phyloP scores from a whole-genome alignment of 2,329 filamentous ascomycete genomes.

The Verticillium tricorpus region DNA sequence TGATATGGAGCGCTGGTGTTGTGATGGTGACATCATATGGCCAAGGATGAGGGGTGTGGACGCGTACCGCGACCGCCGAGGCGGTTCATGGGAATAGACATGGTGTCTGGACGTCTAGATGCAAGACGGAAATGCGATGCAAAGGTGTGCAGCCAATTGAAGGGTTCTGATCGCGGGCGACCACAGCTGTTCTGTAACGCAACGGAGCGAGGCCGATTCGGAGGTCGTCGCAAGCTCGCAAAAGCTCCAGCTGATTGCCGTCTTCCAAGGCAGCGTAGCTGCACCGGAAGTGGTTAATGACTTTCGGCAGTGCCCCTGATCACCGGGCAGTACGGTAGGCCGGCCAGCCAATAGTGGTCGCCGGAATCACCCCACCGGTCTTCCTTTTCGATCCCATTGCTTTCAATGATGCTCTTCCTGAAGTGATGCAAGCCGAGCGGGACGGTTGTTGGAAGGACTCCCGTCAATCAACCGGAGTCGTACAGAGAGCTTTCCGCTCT shows the following conservation, averaged over 20 bases:
- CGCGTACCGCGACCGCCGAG: constrained; percentile 14
- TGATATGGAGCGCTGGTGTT: neutral
- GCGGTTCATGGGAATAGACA: constrained; percentile 14
- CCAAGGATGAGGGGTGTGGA: neutral
- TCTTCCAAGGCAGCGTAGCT: neutral
- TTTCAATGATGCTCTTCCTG: neutral
- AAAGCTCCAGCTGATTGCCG: neutral
- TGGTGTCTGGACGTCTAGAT: neutral
- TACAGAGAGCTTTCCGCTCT: neutral
- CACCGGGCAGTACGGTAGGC: neutral
- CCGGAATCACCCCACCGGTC: neutral
- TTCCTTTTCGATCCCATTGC: neutral
- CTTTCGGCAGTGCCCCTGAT: neutral
- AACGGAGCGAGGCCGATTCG: neutral
- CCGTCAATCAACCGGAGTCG: neutral
- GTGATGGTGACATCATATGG: neutral
- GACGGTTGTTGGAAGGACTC: neutral
- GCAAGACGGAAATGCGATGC: neutral
- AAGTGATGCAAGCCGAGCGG: neutral
- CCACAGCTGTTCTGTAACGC: neutral
- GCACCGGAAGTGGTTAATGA: neutral
- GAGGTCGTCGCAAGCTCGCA: neutral
- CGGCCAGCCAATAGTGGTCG: neutral
- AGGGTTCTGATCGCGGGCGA: neutral
- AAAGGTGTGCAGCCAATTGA: neutral